Base-by-base conservation (phyloP, 73 alveolate species). In the Halteria grandinella region DNA sequence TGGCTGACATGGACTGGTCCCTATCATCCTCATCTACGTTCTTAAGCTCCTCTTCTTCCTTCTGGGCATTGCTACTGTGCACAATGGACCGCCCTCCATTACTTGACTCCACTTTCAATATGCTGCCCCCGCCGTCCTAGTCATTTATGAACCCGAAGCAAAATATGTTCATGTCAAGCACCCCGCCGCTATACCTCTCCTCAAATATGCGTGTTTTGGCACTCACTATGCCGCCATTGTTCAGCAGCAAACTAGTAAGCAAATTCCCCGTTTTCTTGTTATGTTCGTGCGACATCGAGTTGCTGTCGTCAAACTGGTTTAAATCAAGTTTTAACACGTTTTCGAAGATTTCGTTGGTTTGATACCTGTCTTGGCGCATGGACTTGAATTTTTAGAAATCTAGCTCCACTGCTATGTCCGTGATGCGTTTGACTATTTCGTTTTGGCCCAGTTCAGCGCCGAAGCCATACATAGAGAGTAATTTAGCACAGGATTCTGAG, bases 171-270 rank as follows among this genome's bases (percentile, higher is more conserved):
- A 53, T 8, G 17, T 53, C 69, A 7, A 53, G 17, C 4, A 53
- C 69, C 10, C 69, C 69, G 23, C 69, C 69, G 17, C 69, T 53
- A 53, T 53, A 53, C 8, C 69, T 11, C 24, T 53, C 69, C 24
- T 53, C 69, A 53, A 53, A 53, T 53, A 53, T 45, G 5, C 69
- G 5, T 25, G 69, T 53, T 23, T 53, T 53, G 29, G n/a, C 40
- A 8, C 24, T 53, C 10, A 39, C 50, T 11, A 14, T 11, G 8
- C 48, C 29, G 29, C 8, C 23, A 25, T 53, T 23, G 29, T 53
- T 45, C n/a, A 48, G 21, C 6, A 48, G 59, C 7, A 31, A 17
- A 48, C 21, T 48, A 14, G n/a, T 48, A 7, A 48, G n/a, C n/a
- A n/a, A n/a, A n/a, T n/a, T n/a, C n/a, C 6, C 6, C 18, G n/a